phyloP scores from a whole-genome alignment of 176 grass and related monocot genomes.

The Eleusine indica region DNA sequence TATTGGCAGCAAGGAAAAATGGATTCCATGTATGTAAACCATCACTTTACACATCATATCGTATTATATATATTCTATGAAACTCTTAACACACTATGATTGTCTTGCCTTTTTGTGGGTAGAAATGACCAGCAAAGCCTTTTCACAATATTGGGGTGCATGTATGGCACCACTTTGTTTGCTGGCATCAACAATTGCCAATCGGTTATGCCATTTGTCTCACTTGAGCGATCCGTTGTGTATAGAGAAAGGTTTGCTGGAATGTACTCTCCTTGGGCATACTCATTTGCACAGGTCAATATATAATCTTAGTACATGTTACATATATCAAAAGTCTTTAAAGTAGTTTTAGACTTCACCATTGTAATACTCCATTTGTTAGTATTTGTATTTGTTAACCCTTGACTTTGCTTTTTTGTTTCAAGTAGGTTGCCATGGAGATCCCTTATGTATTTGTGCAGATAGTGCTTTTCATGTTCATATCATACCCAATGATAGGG shows the following conservation, averaged over 20 bases:
- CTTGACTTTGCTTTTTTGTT: constrained; percentile 1
- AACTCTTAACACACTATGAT: background rate
- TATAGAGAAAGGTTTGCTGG: constrained; percentile 94
- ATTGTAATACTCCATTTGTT: background rate
- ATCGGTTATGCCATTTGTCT: constrained; percentile 76
- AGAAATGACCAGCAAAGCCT: constrained; percentile 47
- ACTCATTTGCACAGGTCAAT: constrained; percentile 87
- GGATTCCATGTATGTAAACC: constrained; percentile 45
- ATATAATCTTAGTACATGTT: background rate
- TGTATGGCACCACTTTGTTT: constrained; percentile 89
- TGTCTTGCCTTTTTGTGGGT: background rate
- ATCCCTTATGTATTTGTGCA: constrained; percentile 91
- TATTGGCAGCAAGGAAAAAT: constrained; percentile 84
- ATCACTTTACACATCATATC: background rate
- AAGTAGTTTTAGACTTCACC: background rate
- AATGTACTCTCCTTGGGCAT: constrained; percentile 90
- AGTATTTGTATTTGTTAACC: too few species aligned
- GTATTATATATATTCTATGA: background rate
- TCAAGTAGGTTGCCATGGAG: constrained; percentile 82
- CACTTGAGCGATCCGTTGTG: constrained; percentile 86
- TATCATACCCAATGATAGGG: constrained; percentile 75
- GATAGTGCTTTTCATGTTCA: constrained; percentile 49
- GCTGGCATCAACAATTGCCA: constrained; percentile 84
- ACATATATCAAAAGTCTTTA: too few species aligned
- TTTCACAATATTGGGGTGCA: constrained; percentile 78